phyloP scores from a whole-genome alignment of 2,329 filamentous ascomycete species.

The Phyllosticta capitalensis region DNA sequence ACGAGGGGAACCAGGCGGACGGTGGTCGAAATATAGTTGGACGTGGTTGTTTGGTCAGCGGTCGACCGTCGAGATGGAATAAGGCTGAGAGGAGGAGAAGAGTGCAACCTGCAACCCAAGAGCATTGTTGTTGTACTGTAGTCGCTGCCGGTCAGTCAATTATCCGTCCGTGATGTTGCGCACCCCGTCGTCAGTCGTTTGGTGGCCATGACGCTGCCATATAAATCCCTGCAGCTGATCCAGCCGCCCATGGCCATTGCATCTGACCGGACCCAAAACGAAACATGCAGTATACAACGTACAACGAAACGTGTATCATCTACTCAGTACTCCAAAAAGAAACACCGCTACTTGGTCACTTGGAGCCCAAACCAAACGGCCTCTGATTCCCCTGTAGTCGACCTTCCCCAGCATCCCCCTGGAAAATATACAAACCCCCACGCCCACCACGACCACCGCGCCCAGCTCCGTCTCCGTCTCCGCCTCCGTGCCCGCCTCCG shows the following conservation, averaged over 20 bases:
- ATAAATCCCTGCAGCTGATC: background rate
- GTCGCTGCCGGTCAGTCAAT: background rate
- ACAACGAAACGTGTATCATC: background rate
- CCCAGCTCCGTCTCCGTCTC: background rate
- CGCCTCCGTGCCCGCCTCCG: background rate
- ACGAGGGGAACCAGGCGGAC: background rate
- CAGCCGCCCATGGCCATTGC: background rate
- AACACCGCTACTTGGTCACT: too few species aligned
- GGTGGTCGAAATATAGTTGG: background rate
- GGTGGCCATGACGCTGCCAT: background rate
- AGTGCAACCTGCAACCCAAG: too few species aligned
- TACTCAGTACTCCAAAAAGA: background rate
- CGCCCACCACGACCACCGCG: background rate
- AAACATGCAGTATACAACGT: background rate
- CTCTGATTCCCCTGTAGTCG: background rate
- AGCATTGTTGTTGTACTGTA: background rate
- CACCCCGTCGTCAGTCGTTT: too few species aligned
- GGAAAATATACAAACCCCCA: background rate
- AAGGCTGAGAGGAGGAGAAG: background rate
- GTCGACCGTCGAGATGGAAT: background rate
- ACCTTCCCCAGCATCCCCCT: background rate
- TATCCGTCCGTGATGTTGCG: too few species aligned
- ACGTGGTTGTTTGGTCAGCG: background rate
- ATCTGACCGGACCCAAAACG: background rate
- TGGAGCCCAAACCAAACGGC: background rate